Conservation (phyloP, 2,329 filamentous ascomycete species). For the Aspergillus sp. region DNA sequence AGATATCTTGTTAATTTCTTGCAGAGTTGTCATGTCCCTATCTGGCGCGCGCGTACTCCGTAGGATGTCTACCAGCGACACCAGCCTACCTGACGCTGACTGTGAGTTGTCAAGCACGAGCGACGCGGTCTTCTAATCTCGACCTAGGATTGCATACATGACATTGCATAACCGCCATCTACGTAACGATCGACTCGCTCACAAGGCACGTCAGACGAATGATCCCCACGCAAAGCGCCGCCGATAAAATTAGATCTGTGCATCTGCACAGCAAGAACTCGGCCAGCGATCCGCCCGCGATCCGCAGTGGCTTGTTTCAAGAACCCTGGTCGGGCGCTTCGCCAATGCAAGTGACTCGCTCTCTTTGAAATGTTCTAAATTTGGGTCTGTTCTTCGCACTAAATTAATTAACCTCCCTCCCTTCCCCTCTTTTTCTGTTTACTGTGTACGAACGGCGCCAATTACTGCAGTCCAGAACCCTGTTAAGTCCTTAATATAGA, state of each 20-base stretch:
- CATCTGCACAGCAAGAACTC: not conserved
- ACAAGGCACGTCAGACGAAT: not conserved
- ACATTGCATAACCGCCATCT: not conserved
- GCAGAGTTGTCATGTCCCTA: not conserved
- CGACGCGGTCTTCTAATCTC: not conserved
- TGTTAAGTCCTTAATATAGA: not conserved
- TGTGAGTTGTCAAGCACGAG: not conserved
- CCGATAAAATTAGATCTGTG: not conserved
- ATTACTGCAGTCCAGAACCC: not conserved
- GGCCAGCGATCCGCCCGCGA: not conserved
- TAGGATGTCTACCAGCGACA: not conserved
- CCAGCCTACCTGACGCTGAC: too few species aligned
- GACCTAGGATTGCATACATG: not conserved
- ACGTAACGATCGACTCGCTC: not conserved
- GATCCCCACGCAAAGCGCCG: too few species aligned
- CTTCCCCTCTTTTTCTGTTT: too few species aligned
- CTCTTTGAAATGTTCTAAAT: conserved; percentile 8
- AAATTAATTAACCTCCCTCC: not conserved
- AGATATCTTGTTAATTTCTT: not conserved
- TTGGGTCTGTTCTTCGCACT: not conserved
- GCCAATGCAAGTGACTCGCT: conserved; percentile 1
- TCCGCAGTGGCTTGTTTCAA: conserved; percentile 4
- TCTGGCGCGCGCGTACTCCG: not conserved
- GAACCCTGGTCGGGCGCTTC: not conserved
- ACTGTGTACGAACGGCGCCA: not conserved